Conservation (phyloP, 441 rosid species). For the Corymbia calophylla region DNA sequence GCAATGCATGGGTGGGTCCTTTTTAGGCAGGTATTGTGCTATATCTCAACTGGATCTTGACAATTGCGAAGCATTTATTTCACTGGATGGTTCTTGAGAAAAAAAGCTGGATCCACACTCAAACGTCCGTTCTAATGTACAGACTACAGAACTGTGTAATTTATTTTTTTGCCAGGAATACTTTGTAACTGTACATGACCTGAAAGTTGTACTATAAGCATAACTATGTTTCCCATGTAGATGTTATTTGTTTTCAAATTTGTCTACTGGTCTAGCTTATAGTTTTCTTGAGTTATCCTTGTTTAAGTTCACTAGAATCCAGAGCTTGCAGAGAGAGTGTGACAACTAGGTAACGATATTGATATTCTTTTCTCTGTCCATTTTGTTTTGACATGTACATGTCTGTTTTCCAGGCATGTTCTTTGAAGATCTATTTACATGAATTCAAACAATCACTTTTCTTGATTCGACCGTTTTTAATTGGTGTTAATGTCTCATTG, state of each 20-base stretch:
- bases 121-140: background rate
- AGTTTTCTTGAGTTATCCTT: background rate
- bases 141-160: background rate
- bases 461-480: background rate
- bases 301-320: background rate
- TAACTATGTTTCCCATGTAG: background rate
- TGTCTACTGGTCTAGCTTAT: background rate
- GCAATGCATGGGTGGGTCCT: conserved; percentile 82
- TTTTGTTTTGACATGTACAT: background rate
- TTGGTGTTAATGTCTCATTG: background rate
- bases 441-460: background rate
- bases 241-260: background rate
- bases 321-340: background rate
- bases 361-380: background rate
- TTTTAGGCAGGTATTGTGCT: conserved; percentile 74
- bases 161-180: background rate
- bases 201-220: background rate
- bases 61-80: background rate
- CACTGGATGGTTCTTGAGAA: background rate
- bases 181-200: background rate
- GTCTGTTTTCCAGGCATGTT: background rate
- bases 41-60: background rate
- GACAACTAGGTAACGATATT: background rate
- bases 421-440: background rate
- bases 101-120: background rate